Percentiles rank a stretch among this genome's conserved stretches.
Evolutionary conservation across 1,284 basidiomycete species (phyloP).

Genomic region (Leccinum idahoense): DNA sequence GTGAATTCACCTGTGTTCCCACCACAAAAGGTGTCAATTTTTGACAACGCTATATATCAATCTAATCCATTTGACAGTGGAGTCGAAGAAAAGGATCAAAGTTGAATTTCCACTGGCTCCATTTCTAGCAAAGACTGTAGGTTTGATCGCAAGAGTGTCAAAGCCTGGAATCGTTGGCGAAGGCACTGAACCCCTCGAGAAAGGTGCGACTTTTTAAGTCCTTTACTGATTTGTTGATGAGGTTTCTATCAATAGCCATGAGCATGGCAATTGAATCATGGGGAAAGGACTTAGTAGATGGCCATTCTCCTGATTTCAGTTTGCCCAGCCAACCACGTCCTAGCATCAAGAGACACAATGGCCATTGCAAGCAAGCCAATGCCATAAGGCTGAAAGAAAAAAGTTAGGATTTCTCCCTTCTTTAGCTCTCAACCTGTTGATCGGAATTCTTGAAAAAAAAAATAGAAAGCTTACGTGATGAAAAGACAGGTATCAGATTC

Average conservation of each 20-base stretch:
- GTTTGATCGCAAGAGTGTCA: neutral
- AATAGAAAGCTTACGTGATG: conserved; percentile 1
- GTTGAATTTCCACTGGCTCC: conserved; percentile 2
- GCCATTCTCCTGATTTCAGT: neutral
- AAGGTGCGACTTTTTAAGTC: neutral
- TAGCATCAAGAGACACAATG: neutral
- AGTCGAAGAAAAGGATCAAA: neutral
- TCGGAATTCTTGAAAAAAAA: neutral
- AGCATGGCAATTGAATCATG: neutral
- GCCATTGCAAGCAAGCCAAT: conserved; percentile 6
- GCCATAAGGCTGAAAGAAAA: neutral
- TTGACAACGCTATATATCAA: neutral
- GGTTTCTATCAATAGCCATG: neutral
- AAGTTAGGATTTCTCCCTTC: neutral
- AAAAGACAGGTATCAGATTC: conserved; percentile 5
- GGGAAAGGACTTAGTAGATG: neutral
- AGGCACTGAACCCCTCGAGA: neutral
- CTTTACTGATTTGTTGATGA: neutral
- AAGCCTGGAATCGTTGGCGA: neutral
- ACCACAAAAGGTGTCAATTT: conserved; percentile 1
- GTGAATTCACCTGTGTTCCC: neutral
- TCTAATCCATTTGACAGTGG: neutral
- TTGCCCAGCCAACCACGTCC: neutral
- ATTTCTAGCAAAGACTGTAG: neutral
- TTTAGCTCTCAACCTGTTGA: neutral